Percentiles rank a stretch among this genome's conserved stretches.
Evolutionary conservation across 441 rosid species (phyloP).

Genomic region (Theobroma grandiflorum): DNA sequence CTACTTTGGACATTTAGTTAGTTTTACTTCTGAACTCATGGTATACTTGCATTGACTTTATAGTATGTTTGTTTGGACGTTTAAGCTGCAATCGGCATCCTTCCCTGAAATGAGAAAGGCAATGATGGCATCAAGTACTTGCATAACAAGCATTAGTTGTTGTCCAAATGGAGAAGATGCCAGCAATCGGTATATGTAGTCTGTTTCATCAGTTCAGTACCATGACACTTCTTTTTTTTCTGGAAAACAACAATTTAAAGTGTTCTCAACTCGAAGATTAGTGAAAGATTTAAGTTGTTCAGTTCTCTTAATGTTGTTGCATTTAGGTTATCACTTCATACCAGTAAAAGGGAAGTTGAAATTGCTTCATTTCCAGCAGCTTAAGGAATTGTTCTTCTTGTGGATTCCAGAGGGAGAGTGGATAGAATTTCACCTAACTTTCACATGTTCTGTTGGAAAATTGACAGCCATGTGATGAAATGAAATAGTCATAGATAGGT

Average conservation of each 20-base stretch:
- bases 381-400: neutral
- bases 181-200: neutral
- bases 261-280: neutral
- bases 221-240: neutral
- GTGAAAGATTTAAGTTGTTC: neutral
- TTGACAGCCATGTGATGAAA: neutral
- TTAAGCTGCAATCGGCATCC: neutral
- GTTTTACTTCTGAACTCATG: neutral
- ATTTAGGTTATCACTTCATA: neutral
- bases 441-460: too few relatives aligned
- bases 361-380: neutral
- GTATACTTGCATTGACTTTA: neutral
- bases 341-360: neutral
- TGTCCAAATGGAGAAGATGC: neutral
- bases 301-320: neutral
- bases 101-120: neutral
- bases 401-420: neutral
- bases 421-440: neutral
- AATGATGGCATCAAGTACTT: neutral
- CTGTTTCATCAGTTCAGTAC: neutral
- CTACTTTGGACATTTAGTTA: neutral
- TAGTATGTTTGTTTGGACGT: neutral
- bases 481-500: too few relatives aligned
- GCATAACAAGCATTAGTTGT: neutral
- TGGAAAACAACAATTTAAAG: neutral